These are phyloP conservation scores for Prunus yedoensis DNA, from an alignment of 331 rosid species.

Conservation along the genomic window DNA sequence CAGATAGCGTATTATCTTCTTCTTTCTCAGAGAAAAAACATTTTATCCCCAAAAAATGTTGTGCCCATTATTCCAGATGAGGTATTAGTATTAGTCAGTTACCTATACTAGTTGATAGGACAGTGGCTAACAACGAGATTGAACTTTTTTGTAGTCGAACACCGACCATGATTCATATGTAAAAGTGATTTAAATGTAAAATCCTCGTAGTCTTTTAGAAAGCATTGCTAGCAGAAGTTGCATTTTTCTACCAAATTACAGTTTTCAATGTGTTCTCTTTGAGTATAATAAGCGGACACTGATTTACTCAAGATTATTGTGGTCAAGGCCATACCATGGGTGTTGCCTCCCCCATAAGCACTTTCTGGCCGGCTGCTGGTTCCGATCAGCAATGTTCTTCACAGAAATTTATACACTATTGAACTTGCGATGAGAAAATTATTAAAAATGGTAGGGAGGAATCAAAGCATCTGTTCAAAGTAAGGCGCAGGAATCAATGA, in stretches of 20 bases:
- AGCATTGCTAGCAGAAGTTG: not conserved
- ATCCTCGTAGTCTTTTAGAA: not conserved
- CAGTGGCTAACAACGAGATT: conserved; percentile 23
- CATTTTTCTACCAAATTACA: no score
- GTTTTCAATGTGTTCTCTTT: not conserved
- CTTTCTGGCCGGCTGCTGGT: not conserved
- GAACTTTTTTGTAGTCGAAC: conserved; percentile 18
- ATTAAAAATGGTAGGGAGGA: no score
- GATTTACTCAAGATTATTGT: not conserved
- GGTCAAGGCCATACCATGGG: no score
- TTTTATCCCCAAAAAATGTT: conserved; percentile 16
- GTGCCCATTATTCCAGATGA: conserved; percentile 37
- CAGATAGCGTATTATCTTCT: conserved; percentile 22
- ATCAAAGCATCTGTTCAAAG: not conserved
- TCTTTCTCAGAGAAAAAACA: not conserved
- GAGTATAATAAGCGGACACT: not conserved
- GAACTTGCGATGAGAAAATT: no score
- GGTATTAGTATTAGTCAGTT: conserved; percentile 22
- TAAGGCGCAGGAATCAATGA: not conserved
- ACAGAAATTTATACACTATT: no score
- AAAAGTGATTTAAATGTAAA: conserved; percentile 25
- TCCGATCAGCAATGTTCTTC: no score
- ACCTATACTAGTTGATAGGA: conserved; percentile 24
- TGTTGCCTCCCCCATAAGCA: not conserved
- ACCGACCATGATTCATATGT: conserved; percentile 19